These are phyloP conservation scores for Fusarium decemcellulare DNA, from an alignment of 2,329 filamentous ascomycete genomes.

Conservation along the genomic window DNA sequence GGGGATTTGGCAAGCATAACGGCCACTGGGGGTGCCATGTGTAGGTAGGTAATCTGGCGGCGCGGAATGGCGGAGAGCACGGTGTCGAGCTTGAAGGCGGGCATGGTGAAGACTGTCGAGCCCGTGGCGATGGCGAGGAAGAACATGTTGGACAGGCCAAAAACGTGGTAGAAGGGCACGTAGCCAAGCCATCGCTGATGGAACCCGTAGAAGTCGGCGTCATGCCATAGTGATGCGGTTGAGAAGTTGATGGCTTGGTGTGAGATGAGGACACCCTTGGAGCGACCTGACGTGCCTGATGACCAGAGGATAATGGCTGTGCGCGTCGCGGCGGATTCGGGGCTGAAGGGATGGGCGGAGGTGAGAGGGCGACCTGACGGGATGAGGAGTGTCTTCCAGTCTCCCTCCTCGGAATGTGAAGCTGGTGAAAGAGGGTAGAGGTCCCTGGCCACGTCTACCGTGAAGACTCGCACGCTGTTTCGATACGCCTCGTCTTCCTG, in stretches of 20 bases:
- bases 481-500: conserved; percentile 53
- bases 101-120: conserved; percentile 77
- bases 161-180: conserved; percentile 79
- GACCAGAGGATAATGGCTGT: conserved; percentile 64
- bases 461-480: conserved; percentile 71
- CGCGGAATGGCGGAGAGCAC: conserved; percentile 74
- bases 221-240: conserved; percentile 62
- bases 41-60: conserved; percentile 75
- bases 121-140: conserved; percentile 68
- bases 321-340: conserved; percentile 63
- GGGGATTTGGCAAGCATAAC: conserved; percentile 80
- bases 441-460: conserved; percentile 58
- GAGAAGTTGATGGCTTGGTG: conserved; percentile 76
- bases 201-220: conserved; percentile 61
- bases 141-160: conserved; percentile 70
- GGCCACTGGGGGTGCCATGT: conserved; percentile 78
- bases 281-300: conserved; percentile 78
- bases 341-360: conserved; percentile 55
- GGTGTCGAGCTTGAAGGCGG: conserved; percentile 75
- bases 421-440: conserved; percentile 49
- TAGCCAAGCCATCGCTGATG: conserved; percentile 69
- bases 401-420: conserved; percentile 44
- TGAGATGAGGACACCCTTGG: conserved; percentile 81
- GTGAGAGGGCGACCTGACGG: conserved; percentile 63
- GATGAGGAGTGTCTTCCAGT: conserved; percentile 75